Percentiles rank a stretch among this genome's conserved stretches.
These are phyloP conservation scores for Aspergillus asperescens DNA, from an alignment of 495 filamentous ascomycete genomes.

Conservation along the genomic window DNA sequence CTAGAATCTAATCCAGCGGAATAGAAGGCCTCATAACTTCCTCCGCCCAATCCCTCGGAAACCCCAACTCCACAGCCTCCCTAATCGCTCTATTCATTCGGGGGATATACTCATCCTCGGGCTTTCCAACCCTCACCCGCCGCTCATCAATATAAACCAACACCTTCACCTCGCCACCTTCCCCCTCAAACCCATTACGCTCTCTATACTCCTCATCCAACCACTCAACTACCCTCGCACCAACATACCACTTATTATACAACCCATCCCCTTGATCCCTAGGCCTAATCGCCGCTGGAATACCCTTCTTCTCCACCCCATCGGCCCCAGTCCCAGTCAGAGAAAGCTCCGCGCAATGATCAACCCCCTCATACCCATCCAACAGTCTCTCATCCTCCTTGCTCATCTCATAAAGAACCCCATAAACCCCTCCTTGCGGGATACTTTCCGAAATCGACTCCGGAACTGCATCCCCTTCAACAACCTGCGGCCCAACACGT, in stretches of 20 bases:
- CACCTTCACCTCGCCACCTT: slow-evolving; percentile 32
- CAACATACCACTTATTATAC: slow-evolving; percentile 41
- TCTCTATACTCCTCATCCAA: slow-evolving; percentile 23
- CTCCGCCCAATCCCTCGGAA: slow-evolving; percentile 53
- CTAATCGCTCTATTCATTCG: slow-evolving; percentile 63
- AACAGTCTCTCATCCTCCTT: slow-evolving; percentile 31
- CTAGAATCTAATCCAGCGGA: slow-evolving; percentile 20
- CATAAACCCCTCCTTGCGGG: slow-evolving; percentile 42
- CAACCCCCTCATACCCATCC: slow-evolving; percentile 41
- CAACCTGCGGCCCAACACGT: slow-evolving; percentile 23
- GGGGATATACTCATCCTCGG: slow-evolving; percentile 58
- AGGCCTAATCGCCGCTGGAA: slow-evolving; percentile 40
- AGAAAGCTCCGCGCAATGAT: slow-evolving; percentile 20
- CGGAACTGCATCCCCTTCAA: slow-evolving; percentile 5
- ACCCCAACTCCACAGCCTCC: slow-evolving; percentile 53
- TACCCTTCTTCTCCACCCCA: slow-evolving; percentile 1
- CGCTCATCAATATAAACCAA: slow-evolving; percentile 56
- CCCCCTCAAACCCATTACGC: slow-evolving; percentile 5
- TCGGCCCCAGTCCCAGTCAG: background rate
- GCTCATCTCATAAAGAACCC: slow-evolving; percentile 57
- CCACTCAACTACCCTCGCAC: slow-evolving; percentile 31
- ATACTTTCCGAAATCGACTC: slow-evolving; percentile 20
- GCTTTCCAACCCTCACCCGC: slow-evolving; percentile 27
- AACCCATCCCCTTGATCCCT: slow-evolving; percentile 31
- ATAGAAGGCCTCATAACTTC: slow-evolving; percentile 55